Evolutionary conservation across 495 filamentous ascomycete genomes (phyloP).

Genomic region (Talaromyces liani): DNA sequence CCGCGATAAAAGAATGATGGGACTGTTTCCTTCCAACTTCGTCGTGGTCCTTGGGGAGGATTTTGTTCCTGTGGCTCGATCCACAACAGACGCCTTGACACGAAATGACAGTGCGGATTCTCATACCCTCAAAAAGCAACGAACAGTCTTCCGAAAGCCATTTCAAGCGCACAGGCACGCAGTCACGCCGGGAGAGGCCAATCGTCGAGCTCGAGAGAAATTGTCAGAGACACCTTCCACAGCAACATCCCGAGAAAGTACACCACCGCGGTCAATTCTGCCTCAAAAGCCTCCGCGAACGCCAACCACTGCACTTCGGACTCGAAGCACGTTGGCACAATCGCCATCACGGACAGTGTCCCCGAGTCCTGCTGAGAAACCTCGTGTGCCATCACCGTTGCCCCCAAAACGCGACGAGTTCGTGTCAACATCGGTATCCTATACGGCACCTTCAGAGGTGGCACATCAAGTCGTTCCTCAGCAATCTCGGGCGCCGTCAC

Average conservation of each 20-base stretch:
- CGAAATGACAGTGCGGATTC: conserved; percentile 41
- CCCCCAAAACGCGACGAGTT: conserved; percentile 13
- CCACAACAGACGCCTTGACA: conserved; percentile 47
- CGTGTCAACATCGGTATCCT: conserved; percentile 4
- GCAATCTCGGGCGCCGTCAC: conserved; percentile 17
- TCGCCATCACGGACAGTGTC: conserved; percentile 19
- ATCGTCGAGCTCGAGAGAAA: conserved; percentile 14
- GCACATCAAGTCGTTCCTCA: conserved; percentile 19
- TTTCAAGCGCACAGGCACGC: conserved; percentile 50
- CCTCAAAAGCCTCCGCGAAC: conserved; percentile 22
- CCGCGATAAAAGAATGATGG: conserved; percentile 79
- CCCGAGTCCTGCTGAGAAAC: conserved; percentile 1
- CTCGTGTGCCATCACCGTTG: conserved; percentile 17
- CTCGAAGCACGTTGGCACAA: conserved; percentile 27
- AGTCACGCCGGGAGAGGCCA: conserved; percentile 35
- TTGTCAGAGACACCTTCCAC: conserved; percentile 34
- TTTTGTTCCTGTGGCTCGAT: conserved; percentile 72
- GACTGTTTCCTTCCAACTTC: conserved; percentile 94
- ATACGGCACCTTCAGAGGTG: conserved; percentile 13
- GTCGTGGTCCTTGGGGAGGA: conserved; percentile 80
- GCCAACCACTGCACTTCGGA: conserved; percentile 29
- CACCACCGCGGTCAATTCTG: conserved; percentile 26
- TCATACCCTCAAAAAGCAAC: conserved; percentile 37
- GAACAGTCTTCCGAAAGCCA: conserved; percentile 43
- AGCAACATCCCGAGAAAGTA: conserved; percentile 38